phyloP scores from a whole-genome alignment of 495 filamentous ascomycete species.

The Halenospora varia region DNA sequence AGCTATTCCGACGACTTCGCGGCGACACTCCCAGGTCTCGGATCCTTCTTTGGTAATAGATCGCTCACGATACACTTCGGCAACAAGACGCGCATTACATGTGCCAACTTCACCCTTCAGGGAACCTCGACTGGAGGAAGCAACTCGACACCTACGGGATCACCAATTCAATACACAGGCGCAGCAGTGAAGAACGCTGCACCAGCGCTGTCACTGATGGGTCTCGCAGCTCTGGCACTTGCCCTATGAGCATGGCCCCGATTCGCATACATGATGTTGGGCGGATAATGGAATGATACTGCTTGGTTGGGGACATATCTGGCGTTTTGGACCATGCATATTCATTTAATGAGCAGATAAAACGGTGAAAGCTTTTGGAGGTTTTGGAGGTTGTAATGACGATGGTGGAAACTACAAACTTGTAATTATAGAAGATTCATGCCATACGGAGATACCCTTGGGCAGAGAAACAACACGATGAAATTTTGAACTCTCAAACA shows the following conservation, averaged over 20 bases:
- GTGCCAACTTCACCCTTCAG: conserved; percentile 56
- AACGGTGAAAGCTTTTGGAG: neutral
- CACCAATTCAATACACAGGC: neutral
- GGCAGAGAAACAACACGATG: neutral
- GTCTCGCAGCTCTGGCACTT: neutral
- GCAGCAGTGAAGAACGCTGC: neutral
- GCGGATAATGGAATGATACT: neutral
- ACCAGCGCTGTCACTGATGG: neutral
- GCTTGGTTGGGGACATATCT: neutral
- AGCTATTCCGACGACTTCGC: conserved; percentile 66
- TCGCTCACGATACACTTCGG: conserved; percentile 72
- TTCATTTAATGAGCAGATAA: neutral
- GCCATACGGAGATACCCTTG: neutral
- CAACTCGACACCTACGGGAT: neutral
- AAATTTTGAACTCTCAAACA: neutral
- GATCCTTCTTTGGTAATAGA: conserved; percentile 73
- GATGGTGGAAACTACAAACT: neutral
- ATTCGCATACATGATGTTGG: neutral
- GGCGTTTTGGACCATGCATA: neutral
- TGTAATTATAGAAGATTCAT: neutral
- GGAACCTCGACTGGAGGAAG: neutral
- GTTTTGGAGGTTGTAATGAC: neutral
- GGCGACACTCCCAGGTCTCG: conserved; percentile 50
- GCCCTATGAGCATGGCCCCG: neutral
- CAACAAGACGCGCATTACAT: conserved; percentile 67